phyloP scores from a whole-genome alignment of 345 rosid species.

The Dipteronia dyeriana region DNA sequence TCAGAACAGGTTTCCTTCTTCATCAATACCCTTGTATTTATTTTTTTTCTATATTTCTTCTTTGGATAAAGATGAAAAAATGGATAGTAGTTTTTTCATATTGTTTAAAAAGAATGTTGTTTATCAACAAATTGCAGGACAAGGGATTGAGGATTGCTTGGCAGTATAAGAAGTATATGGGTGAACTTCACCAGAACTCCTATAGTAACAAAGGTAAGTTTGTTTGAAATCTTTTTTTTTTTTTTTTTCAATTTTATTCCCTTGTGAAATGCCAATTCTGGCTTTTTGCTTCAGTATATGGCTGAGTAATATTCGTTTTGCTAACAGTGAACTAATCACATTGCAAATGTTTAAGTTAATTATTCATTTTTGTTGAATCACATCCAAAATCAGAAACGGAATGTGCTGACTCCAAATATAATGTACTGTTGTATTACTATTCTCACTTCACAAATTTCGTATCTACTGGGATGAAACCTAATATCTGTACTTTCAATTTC shows the following conservation, averaged over 20 bases:
- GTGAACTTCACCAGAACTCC: slow-evolving; percentile 53
- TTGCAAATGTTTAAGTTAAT: not conserved
- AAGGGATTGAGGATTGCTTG: slow-evolving; percentile 85
- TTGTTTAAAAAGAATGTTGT: not conserved
- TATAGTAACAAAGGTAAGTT: slow-evolving; percentile 40
- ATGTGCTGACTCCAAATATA: not conserved
- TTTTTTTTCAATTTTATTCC: not conserved
- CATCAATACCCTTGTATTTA: not conserved
- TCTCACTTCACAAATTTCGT: slow-evolving; percentile 1
- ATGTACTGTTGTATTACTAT: not conserved
- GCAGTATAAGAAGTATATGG: slow-evolving; percentile 87
- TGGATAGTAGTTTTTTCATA: slow-evolving; percentile 12
- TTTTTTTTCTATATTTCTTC: slow-evolving; percentile 3
- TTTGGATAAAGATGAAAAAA: slow-evolving; percentile 8
- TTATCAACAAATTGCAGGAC: slow-evolving; percentile 43
- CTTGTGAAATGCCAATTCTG: not conserved
- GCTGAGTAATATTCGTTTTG: too few species aligned
- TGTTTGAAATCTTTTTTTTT: not conserved
- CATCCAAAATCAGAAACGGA: not conserved
- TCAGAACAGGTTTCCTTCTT: slow-evolving; percentile 51
- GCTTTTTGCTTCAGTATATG: not conserved
- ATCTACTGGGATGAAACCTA: not conserved
- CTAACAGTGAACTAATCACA: not conserved
- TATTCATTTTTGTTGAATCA: not conserved
- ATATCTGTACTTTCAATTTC: not conserved